A percentile compares a stretch with the other conserved stretches of the same genome.
Evolutionary conservation across 1,284 basidiomycete species (phyloP).

Genomic region (Ceratobasidium sp.): DNA sequence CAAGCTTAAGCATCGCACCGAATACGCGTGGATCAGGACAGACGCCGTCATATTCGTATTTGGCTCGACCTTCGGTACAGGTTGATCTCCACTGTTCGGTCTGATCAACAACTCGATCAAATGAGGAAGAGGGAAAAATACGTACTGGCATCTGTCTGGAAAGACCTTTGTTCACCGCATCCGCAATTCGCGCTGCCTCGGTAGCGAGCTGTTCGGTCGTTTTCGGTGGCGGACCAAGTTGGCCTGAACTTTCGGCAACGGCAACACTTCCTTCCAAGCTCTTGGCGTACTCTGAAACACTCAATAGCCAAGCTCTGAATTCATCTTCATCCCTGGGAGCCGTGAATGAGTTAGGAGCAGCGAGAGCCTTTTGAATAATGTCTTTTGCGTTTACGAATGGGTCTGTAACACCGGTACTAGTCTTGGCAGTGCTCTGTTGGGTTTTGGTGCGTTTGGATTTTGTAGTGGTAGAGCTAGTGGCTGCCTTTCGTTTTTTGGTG

Average conservation of each 20-base stretch:
- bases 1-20: background rate
- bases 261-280: conserved; percentile 25
- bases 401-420: background rate
- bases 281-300: conserved; percentile 11
- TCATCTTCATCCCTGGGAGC: background rate
- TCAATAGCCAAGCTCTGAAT: background rate
- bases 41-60: conserved; percentile 1
- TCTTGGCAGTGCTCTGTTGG: background rate
- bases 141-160: conserved; percentile 17
- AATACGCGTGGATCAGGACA: conserved; percentile 19
- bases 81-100: conserved; percentile 20
- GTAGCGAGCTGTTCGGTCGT: background rate
- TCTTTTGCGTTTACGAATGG: background rate
- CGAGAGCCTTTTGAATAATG: background rate
- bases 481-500: conserved; percentile 13
- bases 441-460: conserved; percentile 3
- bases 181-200: background rate
- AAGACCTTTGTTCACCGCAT: background rate
- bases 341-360: conserved; percentile 10
- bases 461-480: background rate
- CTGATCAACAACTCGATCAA: background rate
- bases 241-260: background rate
- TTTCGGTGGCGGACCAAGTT: conserved; percentile 3
- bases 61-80: background rate
- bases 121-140: background rate